Evolutionary conservation across 2,329 filamentous ascomycete genomes (phyloP).

Genomic region (Aspergillus pseudotamarii): DNA sequence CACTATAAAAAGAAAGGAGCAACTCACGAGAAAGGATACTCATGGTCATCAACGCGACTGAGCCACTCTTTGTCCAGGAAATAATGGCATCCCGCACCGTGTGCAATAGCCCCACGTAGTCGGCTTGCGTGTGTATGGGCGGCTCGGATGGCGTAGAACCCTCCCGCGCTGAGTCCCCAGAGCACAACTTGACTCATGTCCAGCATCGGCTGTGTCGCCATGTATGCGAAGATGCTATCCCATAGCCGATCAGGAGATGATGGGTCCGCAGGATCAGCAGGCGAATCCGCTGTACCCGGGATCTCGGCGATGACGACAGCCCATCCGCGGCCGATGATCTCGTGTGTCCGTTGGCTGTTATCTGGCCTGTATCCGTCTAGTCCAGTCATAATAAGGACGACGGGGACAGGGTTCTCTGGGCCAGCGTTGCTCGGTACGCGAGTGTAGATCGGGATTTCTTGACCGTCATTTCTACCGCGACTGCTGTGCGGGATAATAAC

Average conservation of each 20-base stretch:
- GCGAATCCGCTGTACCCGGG: slow-evolving; percentile 69
- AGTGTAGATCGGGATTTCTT: slow-evolving; percentile 65
- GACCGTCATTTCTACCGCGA: slow-evolving; percentile 54
- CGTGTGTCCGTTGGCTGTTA: slow-evolving; percentile 55
- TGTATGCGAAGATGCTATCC: slow-evolving; percentile 65
- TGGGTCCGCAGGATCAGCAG: slow-evolving; percentile 64
- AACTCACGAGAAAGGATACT: slow-evolving; percentile 63
- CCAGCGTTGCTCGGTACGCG: slow-evolving; percentile 57
- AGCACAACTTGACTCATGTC: slow-evolving; percentile 60
- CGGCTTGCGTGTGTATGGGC: slow-evolving; percentile 65
- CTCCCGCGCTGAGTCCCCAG: slow-evolving; percentile 68
- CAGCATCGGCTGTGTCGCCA: slow-evolving; percentile 54
- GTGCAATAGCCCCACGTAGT: slow-evolving; percentile 61
- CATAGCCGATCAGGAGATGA: slow-evolving; percentile 63
- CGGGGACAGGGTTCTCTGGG: slow-evolving; percentile 49
- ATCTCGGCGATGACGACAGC: slow-evolving; percentile 65
- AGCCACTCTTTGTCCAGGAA: slow-evolving; percentile 65
- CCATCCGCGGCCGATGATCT: slow-evolving; percentile 67
- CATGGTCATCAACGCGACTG: slow-evolving; percentile 63
- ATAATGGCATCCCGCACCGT: slow-evolving; percentile 65
- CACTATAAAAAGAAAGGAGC: too few species aligned
- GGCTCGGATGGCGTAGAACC: slow-evolving; percentile 69
- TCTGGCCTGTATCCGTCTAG: slow-evolving; percentile 64
- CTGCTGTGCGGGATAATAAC: slow-evolving; percentile 63
- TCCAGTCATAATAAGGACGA: slow-evolving; percentile 60